Base-by-base conservation (phyloP, 2,329 filamentous ascomycete genomes). In the Microdochium bolleyi region DNA sequence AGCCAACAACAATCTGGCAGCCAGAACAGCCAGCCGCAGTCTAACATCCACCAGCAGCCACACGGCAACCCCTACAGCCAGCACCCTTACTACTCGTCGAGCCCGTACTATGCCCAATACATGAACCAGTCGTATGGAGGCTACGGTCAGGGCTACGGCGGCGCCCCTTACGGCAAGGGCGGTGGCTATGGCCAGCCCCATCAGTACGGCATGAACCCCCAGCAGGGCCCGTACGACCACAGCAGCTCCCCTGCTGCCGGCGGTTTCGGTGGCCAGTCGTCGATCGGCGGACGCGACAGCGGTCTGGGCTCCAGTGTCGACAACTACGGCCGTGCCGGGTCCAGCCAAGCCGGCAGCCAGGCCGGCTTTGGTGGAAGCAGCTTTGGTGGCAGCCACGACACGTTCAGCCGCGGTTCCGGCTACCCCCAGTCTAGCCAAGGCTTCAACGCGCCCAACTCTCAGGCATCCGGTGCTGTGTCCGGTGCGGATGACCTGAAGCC, bases 41-140 rank as follows among this genome's bases (percentile, higher is more conserved):
- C 71, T 24, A 71, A 74, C 54, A 69, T 66, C 46, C 76, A 78
- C 61, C 71, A 69, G 52, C 65, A 69, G 54, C 66, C 54, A 32
- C 55, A 59, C 30, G 64, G 60, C 41, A 66, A 73, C 56, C 82
- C 80, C 62, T 73, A 75, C 41, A 76, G 76, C 62, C 75, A 67
- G 60, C 79, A 83, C 60, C 79, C 79, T 1, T 85, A 85, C 68
- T 84, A 78, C 61, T 22, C 41, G 7, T 73, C 71, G 59, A 83
- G 77, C 67, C 81, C 81, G 1, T 85, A 83, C 66, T 86, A 86
- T 61, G 73, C 78, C 55, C 75, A 79, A 54, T 85, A 84, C 62
- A 73, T 77, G 70, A 68, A 64, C 67, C 72, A 76, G 55, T 73
- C 74, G 60, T 77, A 79, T 51, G 68, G 63, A 44, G 74, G 72